Conservation (phyloP, 768 basidiomycete species). For the Chalciporus piperatus region DNA sequence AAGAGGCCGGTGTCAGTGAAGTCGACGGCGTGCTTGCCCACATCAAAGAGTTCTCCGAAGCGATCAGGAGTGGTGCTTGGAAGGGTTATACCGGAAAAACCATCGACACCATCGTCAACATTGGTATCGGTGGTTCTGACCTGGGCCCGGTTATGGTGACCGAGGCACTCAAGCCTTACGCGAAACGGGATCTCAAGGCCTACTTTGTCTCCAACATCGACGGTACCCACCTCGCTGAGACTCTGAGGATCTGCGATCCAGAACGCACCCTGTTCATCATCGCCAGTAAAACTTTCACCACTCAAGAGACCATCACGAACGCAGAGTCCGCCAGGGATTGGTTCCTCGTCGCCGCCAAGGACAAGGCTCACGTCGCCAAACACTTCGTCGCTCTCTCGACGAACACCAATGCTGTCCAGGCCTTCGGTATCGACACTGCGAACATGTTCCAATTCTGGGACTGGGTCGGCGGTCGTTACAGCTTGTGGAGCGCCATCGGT, state of each 20-base stretch:
- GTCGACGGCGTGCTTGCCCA: constrained; percentile 82
- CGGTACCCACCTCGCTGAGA: constrained; percentile 95
- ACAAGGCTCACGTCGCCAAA: constrained; percentile 92
- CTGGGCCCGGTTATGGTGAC: constrained; percentile 99
- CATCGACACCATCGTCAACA: constrained; percentile 95
- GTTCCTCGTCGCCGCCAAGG: constrained; percentile 85
- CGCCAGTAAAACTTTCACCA: constrained; percentile 99
- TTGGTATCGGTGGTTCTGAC: constrained; percentile 98
- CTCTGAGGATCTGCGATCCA: constrained; percentile 72
- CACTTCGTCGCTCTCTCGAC: constrained; percentile 99
- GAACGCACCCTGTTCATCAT: constrained; percentile 97
- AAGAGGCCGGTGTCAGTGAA: constrained; percentile 78
- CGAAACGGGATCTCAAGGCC: constrained; percentile 81
- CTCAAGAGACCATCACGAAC: constrained; percentile 99
- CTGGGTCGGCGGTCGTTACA: constrained; percentile 99
- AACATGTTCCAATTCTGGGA: constrained; percentile 99
- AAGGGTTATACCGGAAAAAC: constrained; percentile 96
- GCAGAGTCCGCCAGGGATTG: constrained; percentile 91
- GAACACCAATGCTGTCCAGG: constrained; percentile 89
- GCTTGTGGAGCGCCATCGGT: constrained; percentile 97
- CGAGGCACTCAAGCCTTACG: constrained; percentile 92
- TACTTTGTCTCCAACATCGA: constrained; percentile 98
- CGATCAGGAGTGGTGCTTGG: constrained; percentile 84
- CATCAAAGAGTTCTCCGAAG: constrained; percentile 86
- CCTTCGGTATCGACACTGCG: constrained; percentile 83